Base-by-base conservation (phyloP, 208 protist species). In the Trypanosoma scelopori region DNA sequence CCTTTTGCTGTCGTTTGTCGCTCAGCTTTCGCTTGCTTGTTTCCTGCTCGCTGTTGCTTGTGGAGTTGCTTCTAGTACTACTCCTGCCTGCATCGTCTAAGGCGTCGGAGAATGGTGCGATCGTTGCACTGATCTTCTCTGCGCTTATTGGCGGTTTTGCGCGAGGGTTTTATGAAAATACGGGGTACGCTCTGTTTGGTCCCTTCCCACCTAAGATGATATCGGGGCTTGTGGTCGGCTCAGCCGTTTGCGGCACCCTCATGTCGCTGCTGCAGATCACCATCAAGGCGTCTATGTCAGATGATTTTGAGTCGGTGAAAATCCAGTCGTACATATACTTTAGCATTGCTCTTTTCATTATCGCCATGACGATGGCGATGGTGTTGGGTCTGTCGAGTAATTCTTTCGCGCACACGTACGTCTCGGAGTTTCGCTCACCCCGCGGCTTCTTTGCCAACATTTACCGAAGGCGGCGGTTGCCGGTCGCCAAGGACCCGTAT, bases 161-260 rank as follows among this genome's bases (percentile, higher is more conserved):
- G 32, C 81, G 84, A 23, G 88, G 83, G 20, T 94, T 93, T 69
- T 92, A 91, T 65, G 86, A 97, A 67, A 89, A 92, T 57, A 92
- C 84, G 16, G 82, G 89, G n/a, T 97, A 96, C 70, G 91, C 89
- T 23, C 57, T 97, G 20, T 93, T 93, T 47, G 85, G 78, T 13
- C 76, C 82, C 0, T 87, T 87, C 55, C 91, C 91, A 15, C 52
- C 65, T 12, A 55, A 18, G 0, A 87, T 84, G 43, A 89, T 84
- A 43, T 78, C 85, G 11, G 86, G 74, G 18, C 79, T 93, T 60
- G 78, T 97, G 37, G 57, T 82, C 42, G 93, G 93, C 41, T 81
- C 74, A 23, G 76, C 84, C 3, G 28, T 86, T 52, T 86, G 72
- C 9, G 88, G 91, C 20, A 75, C 71, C 16, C 45, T 91, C 7